Conservation (phyloP, 495 filamentous ascomycete genomes). For the Annulohypoxylon moriforme region DNA sequence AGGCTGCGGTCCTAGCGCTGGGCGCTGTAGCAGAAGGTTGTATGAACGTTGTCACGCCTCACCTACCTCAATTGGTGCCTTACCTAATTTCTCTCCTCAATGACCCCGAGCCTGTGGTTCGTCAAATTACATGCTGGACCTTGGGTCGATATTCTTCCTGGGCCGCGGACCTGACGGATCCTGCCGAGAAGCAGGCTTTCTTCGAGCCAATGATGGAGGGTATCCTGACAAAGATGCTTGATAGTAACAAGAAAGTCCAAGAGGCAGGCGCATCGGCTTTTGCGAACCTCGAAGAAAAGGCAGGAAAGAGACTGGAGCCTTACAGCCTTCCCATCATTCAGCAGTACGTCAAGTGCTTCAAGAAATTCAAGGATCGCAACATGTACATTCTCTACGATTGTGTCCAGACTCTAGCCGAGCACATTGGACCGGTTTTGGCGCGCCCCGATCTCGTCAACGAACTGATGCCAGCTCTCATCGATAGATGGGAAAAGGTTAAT, state of each 20-base stretch:
- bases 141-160: constrained; percentile 93
- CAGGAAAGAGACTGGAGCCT: constrained; percentile 78
- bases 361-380: constrained; percentile 96
- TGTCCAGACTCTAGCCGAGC: constrained; percentile 95
- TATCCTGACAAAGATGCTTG: constrained; percentile 91
- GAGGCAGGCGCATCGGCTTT: constrained; percentile 97
- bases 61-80: constrained; percentile 89
- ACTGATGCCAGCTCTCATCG: constrained; percentile 94
- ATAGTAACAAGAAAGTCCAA: constrained; percentile 97
- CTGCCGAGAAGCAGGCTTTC: constrained; percentile 73
- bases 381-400: constrained; percentile 99
- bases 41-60: constrained; percentile 87
- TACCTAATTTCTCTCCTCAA: constrained; percentile 89
- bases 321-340: constrained; percentile 91
- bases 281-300: constrained; percentile 94
- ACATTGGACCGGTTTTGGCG: constrained; percentile 82
- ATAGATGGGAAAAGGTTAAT: constrained; percentile 85
- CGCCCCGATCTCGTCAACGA: constrained; percentile 80
- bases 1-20: constrained; percentile 93
- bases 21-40: constrained; percentile 97
- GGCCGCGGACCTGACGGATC: constrained; percentile 81
- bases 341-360: constrained; percentile 93
- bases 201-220: constrained; percentile 99
- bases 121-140: constrained; percentile 98
- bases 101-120: constrained; percentile 89